phyloP scores from a whole-genome alignment of 2,329 filamentous ascomycete genomes.

The Rachicladosporium sp. region DNA sequence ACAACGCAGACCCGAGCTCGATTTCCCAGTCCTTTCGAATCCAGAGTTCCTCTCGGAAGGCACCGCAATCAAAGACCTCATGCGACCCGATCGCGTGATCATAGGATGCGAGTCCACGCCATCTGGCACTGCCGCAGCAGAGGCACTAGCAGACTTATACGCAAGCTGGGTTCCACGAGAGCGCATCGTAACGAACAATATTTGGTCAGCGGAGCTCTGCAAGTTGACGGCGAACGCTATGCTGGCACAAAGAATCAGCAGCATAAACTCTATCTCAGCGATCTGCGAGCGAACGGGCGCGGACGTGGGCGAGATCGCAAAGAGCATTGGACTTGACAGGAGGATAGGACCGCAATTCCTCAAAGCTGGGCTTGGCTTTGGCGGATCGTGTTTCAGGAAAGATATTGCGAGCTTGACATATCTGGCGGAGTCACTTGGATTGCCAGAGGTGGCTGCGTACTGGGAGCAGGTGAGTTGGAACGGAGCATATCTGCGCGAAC shows the following conservation, averaged over 20 bases:
- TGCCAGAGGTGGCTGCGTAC: conserved; percentile 61
- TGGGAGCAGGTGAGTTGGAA: conserved; percentile 44
- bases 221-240: conserved; percentile 70
- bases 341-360: conserved; percentile 62
- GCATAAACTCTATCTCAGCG: conserved; percentile 66
- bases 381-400: conserved; percentile 69
- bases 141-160: conserved; percentile 53
- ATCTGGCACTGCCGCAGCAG: conserved; percentile 49
- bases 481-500: too few species aligned
- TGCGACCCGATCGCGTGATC: conserved; percentile 58
- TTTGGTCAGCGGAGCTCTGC: conserved; percentile 64
- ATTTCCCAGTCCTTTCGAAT: conserved; percentile 66
- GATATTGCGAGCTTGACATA: conserved; percentile 63
- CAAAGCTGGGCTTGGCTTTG: conserved; percentile 62
- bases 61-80: conserved; percentile 58
- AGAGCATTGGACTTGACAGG: conserved; percentile 40
- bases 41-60: conserved; percentile 70
- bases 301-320: conserved; percentile 59
- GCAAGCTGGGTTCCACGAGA: conserved; percentile 54
- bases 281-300: conserved; percentile 65
- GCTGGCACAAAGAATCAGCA: conserved; percentile 66
- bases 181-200: conserved; percentile 58
- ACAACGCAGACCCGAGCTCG: conserved; percentile 51
- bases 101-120: conserved; percentile 57
- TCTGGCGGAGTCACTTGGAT: conserved; percentile 55